Evolutionary conservation across 805 yeast species (phyloP), one percentile per base, ranked within the genome.

Genomic region (Pichia gijzeniarum): DNA sequence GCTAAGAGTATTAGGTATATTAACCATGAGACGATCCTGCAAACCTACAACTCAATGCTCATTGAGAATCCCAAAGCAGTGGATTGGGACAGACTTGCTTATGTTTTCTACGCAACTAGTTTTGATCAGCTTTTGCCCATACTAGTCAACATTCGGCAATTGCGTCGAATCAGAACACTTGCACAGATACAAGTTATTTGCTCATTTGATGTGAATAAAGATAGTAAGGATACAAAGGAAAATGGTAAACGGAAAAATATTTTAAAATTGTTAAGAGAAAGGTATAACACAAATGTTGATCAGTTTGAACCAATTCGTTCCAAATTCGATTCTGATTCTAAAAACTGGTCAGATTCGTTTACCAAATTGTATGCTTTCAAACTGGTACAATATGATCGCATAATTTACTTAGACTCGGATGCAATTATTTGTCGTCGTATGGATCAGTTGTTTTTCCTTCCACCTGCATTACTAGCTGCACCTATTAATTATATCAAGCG

Each of bases 381-480:
- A 44, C 68, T 69, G 52, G 59, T 64, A 0, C 69, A 74, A 31
- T 81, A 68, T 54, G 76, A 77, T 21, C 59, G 82, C 38, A 56
- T 81, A 16, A 69, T 81, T 13, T 79, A 71, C 56, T 59, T 81
- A 53, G 87, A 81, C 57, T 69, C 80, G 9, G 86, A 80, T 61
- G 71, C 80, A 2, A 47, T 59, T 7, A 53, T 78, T 13, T 50
- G 57, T 16, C 57, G 58, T 9, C 59, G 69, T 35, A 47, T 78
- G 53, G 82, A 77, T 59, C 80, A 76, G 48, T 54, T 76, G 35
- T 76, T 77, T 52, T 71, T 74, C 48, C 34, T 74, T 3, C 80
- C 80, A 9, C 69, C 68, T 1, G 67, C 69, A 38, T 62, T 67
- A 43, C 56, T 77, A 41, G 75, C 79, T 0, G 65, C 72, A 34